Evolutionary conservation across 2,329 filamentous ascomycete genomes (phyloP).

Genomic region (Fusarium neocosmosporiellum): DNA sequence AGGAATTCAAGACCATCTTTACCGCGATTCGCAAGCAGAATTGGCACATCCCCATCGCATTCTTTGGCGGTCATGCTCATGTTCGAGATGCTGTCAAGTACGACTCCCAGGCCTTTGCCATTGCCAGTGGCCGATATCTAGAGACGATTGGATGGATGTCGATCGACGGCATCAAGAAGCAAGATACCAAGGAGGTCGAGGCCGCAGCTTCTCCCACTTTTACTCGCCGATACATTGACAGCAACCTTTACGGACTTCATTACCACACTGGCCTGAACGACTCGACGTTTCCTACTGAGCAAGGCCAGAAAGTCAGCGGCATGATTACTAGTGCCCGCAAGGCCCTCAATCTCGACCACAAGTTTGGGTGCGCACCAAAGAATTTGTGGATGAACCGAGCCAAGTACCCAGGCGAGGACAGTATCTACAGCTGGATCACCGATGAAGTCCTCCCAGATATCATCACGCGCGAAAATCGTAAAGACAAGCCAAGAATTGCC

Average conservation of each 20-base stretch:
- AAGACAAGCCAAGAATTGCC: constrained; percentile 73
- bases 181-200: constrained; percentile 40
- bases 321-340: constrained; percentile 78
- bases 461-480: constrained; percentile 67
- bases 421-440: constrained; percentile 85
- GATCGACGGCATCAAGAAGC: constrained; percentile 70
- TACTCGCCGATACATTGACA: constrained; percentile 88
- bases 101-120: constrained; percentile 79
- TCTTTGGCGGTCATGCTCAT: constrained; percentile 92
- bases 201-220: constrained; percentile 66
- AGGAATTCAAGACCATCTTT: constrained; percentile 82
- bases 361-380: constrained; percentile 84
- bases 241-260: constrained; percentile 86
- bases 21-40: constrained; percentile 80
- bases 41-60: constrained; percentile 86
- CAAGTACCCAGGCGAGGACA: constrained; percentile 77
- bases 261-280: constrained; percentile 81
- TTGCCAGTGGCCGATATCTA: constrained; percentile 92
- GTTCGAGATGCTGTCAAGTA: constrained; percentile 86
- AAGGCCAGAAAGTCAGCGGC: constrained; percentile 77
- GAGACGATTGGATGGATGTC: constrained; percentile 97
- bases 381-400: constrained; percentile 85
- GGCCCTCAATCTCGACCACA: constrained; percentile 76
- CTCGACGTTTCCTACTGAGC: constrained; percentile 78
- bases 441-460: constrained; percentile 78